Percentiles rank a stretch among this genome's conserved stretches.
Conservation (phyloP, 2,329 filamentous ascomycete species). For the Ascochyta viciae-villosae region DNA sequence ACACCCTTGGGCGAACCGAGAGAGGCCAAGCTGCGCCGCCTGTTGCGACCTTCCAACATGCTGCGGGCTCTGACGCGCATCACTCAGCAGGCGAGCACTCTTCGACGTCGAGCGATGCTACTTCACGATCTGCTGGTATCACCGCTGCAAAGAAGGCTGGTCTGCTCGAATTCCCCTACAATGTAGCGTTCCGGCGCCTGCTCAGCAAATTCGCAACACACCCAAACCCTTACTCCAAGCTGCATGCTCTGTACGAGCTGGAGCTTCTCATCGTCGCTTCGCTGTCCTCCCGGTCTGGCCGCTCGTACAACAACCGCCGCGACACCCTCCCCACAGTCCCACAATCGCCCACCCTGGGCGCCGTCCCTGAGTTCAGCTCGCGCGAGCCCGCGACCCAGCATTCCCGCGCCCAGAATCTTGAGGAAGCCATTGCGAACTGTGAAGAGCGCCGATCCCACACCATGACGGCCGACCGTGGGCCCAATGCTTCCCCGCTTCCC, state of each 20-base stretch:
- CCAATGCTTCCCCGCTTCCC: constrained; percentile 49
- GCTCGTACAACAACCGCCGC: constrained; percentile 50
- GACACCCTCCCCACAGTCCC: constrained; percentile 53
- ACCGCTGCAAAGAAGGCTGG: constrained; percentile 53
- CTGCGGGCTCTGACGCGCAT: constrained; percentile 46
- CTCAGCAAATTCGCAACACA: constrained; percentile 88
- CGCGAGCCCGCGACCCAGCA: constrained; percentile 53
- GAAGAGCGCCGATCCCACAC: constrained; percentile 71
- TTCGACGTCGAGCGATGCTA: constrained; percentile 54
- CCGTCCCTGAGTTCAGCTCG: constrained; percentile 54
- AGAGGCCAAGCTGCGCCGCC: constrained; percentile 52
- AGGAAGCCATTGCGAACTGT: constrained; percentile 73
- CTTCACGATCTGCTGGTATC: constrained; percentile 50
- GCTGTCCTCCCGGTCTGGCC: constrained; percentile 63
- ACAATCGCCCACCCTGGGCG: constrained; percentile 54
- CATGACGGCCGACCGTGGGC: constrained; percentile 48
- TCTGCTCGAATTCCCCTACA: constrained; percentile 75
- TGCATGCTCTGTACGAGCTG: constrained; percentile 82
- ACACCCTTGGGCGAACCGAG: constrained; percentile 52
- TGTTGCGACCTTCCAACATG: constrained; percentile 52
- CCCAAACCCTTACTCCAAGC: constrained; percentile 84
- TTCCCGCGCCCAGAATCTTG: constrained; percentile 58
- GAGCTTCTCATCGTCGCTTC: constrained; percentile 82
- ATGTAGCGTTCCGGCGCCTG: constrained; percentile 78
- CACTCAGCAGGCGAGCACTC: constrained; percentile 56